These are phyloP conservation scores for Hylodesmum podocarpum DNA, from an alignment of 306 rosid genomes.

Conservation along the genomic window DNA sequence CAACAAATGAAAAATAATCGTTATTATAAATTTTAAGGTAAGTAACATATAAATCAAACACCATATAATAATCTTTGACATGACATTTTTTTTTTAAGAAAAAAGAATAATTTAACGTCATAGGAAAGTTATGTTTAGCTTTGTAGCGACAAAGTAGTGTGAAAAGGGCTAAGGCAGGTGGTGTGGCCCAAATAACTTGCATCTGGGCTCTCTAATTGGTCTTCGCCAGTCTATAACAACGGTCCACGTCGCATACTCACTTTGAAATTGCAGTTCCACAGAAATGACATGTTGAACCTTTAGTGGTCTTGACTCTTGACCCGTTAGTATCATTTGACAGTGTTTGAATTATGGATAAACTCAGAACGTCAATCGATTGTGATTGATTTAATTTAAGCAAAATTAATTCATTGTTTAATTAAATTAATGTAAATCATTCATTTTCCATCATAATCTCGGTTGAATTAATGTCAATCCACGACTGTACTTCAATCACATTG, in stretches of 20 bases:
- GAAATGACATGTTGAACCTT: no score
- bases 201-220: not conserved
- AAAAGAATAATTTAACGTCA: not conserved
- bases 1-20: no score
- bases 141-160: not conserved
- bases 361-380: not conserved
- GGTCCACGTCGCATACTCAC: not conserved
- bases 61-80: no score
- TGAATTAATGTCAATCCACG: no score
- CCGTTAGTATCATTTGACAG: not conserved
- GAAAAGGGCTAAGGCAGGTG: not conserved
- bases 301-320: not conserved
- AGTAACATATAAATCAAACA: no score
- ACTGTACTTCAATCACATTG: no score
- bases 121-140: not conserved
- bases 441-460: no score
- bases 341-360: no score
- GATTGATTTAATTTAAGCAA: not conserved
- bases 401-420: not conserved
- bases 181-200: not conserved
- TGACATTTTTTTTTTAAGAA: no score
- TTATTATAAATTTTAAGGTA: no score
- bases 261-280: not conserved
- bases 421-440: not conserved
- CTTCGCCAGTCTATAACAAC: not conserved